These are phyloP conservation scores for Yamadazyma kanchanaburiensis DNA, from an alignment of 1,139 yeast genomes.

Conservation along the genomic window DNA sequence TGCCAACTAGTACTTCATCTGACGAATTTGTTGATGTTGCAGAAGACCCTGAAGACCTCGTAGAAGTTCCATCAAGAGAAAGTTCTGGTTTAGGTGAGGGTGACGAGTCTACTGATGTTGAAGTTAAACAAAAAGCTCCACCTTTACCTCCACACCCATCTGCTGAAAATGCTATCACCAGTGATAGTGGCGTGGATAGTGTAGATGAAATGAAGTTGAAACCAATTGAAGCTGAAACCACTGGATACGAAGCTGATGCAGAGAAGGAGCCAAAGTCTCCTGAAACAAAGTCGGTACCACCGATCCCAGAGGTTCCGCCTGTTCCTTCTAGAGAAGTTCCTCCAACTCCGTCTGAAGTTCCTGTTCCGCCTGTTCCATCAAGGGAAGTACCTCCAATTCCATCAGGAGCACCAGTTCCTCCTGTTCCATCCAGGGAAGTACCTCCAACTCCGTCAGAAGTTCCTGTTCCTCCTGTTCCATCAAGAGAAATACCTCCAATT, in stretches of 20 bases:
- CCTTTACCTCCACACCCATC: conserved; percentile 8
- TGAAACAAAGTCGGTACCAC: conserved; percentile 1
- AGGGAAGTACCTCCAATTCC: conserved; percentile 12
- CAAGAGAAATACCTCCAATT: conserved; percentile 6
- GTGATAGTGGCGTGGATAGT: conserved; percentile 13
- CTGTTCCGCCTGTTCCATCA: conserved; percentile 3
- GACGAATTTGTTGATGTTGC: not conserved
- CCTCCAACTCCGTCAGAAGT: conserved; percentile 13
- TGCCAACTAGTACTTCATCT: too few relatives aligned
- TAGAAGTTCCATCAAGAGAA: conserved; percentile 8
- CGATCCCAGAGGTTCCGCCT: conserved; percentile 6
- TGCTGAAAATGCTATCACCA: conserved; percentile 10
- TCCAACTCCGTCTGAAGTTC: conserved; percentile 1
- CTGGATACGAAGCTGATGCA: conserved; percentile 47
- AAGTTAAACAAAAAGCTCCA: conserved; percentile 10
- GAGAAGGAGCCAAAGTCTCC: conserved; percentile 15
- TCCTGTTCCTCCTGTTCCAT: conserved; percentile 15
- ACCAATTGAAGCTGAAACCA: conserved; percentile 26
- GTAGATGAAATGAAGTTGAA: conserved; percentile 5
- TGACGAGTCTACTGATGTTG: conserved; percentile 11
- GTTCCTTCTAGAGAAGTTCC: too few relatives aligned
- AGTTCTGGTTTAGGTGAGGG: conserved; percentile 14
- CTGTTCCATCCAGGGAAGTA: conserved; percentile 12
- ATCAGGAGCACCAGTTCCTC: conserved; percentile 13
- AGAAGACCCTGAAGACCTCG: not conserved